These are phyloP conservation scores for Cyclanthera cordifolia DNA, from an alignment of 306 rosid genomes.

Conservation along the genomic window DNA sequence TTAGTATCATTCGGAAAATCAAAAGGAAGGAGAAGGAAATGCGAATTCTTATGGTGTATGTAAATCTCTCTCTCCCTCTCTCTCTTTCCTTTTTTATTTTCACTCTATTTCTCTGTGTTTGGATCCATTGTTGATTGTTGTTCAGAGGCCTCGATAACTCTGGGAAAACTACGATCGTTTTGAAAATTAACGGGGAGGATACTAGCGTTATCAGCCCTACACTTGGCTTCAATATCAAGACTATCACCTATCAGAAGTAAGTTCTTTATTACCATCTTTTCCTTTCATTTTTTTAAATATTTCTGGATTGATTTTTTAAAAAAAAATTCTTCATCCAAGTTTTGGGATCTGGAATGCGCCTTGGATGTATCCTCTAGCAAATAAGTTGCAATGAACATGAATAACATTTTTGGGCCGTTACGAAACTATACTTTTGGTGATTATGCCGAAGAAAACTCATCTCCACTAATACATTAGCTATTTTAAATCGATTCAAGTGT, in stretches of 20 bases:
- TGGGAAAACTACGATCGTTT: constrained; percentile 80
- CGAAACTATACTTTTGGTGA: not conserved
- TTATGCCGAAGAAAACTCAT: not conserved
- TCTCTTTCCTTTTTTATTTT: not conserved
- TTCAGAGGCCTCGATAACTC: constrained; percentile 87
- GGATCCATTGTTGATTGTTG: not conserved
- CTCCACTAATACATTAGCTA: not conserved
- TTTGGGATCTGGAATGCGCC: not conserved
- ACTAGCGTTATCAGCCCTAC: constrained; percentile 92
- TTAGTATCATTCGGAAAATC: constrained; percentile 67
- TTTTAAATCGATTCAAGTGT: not conserved
- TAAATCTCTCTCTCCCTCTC: not conserved
- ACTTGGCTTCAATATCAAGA: constrained; percentile 92
- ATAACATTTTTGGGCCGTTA: not conserved
- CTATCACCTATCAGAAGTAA: constrained; percentile 70
- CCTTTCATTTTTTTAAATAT: not conserved
- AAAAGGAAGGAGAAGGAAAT: constrained; percentile 86
- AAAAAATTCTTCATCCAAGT: not conserved
- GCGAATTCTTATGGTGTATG: constrained; percentile 91
- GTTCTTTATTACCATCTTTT: not conserved
- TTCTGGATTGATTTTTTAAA: not conserved
- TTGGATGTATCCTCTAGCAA: no score
- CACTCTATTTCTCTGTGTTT: not conserved
- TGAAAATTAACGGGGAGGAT: constrained; percentile 88
- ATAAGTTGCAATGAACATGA: not conserved